A percentile compares a stretch with the other conserved stretches of the same genome.
These are phyloP conservation scores for Coemansia sp. DNA, from an alignment of 192 early-diverging fungal species.

Conservation along the genomic window DNA sequence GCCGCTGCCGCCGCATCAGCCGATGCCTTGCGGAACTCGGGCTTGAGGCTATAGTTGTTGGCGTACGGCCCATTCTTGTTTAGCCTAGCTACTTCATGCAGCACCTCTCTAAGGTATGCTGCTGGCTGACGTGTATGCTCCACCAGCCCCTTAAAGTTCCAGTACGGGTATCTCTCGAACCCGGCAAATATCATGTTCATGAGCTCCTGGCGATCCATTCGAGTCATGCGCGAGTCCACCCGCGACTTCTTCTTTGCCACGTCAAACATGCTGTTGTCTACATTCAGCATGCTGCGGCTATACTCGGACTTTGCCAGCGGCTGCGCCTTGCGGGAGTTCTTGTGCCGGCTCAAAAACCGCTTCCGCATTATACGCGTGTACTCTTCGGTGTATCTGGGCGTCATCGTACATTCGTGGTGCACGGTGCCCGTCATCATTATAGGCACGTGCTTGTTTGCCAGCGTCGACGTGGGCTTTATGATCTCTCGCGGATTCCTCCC, in stretches of 20 bases:
- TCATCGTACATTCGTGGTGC: constrained; percentile 70
- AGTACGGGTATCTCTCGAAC: constrained; percentile 80
- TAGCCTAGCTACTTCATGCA: constrained; percentile 74
- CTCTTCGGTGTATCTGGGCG: constrained; percentile 57
- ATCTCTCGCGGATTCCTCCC: constrained; percentile 33
- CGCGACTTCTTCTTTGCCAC: constrained; percentile 50
- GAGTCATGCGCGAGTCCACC: constrained; percentile 71
- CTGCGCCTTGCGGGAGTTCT: constrained; percentile 30
- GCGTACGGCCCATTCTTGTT: constrained; percentile 82
- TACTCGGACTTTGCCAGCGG: constrained; percentile 30
- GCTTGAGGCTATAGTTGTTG: constrained; percentile 80
- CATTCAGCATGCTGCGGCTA: constrained; percentile 45
- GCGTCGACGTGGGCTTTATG: constrained; percentile 43
- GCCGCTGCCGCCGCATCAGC: constrained; percentile 14
- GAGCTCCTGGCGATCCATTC: constrained; percentile 81
- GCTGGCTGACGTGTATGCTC: constrained; percentile 80
- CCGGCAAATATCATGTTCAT: constrained; percentile 78
- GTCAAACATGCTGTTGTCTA: constrained; percentile 36
- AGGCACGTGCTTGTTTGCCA: constrained; percentile 51
- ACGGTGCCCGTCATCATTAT: constrained; percentile 64
- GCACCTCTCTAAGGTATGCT: constrained; percentile 78
- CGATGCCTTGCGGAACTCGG: constrained; percentile 65
- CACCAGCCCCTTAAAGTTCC: constrained; percentile 79
- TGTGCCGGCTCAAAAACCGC: constrained; percentile 57
- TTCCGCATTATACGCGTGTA: constrained; percentile 70